Evolutionary conservation across 345 rosid species (phyloP).

Genomic region (Eucalyptus tenuipes): DNA sequence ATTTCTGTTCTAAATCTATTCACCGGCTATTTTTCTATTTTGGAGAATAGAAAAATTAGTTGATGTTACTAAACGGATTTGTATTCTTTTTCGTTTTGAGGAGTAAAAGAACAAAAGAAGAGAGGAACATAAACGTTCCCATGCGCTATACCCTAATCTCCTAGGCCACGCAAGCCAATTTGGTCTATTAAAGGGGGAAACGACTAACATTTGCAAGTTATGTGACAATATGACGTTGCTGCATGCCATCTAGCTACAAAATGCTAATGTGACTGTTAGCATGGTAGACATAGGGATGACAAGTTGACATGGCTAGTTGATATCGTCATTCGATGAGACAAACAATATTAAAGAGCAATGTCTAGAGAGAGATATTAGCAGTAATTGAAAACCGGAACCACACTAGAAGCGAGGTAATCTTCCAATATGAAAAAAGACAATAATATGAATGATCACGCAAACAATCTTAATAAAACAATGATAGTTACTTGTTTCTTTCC

Average conservation of each 20-base stretch:
- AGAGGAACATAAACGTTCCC: no score
- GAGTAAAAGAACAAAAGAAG: no score
- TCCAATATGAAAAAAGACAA: neutral
- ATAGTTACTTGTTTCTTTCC: no score
- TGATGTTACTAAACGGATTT: no score
- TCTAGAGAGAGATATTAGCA: neutral
- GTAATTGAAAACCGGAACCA: neutral
- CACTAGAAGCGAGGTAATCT: neutral
- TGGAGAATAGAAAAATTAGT: no score
- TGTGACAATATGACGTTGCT: neutral
- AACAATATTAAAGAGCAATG: neutral
- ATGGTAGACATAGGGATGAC: neutral
- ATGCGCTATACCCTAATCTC: no score
- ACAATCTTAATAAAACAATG: no score
- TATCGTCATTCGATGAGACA: neutral
- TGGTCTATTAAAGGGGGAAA: no score
- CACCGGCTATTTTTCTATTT: accelerated
- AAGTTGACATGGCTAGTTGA: neutral
- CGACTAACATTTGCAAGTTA: no score
- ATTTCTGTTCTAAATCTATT: accelerated
- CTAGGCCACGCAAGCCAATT: no score
- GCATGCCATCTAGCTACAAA: neutral
- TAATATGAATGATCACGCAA: no score
- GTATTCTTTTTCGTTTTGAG: accelerated
- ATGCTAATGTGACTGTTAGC: neutral